Conservation (phyloP, 2,329 filamentous ascomycete genomes). For the Mycocentrospora acerina region DNA sequence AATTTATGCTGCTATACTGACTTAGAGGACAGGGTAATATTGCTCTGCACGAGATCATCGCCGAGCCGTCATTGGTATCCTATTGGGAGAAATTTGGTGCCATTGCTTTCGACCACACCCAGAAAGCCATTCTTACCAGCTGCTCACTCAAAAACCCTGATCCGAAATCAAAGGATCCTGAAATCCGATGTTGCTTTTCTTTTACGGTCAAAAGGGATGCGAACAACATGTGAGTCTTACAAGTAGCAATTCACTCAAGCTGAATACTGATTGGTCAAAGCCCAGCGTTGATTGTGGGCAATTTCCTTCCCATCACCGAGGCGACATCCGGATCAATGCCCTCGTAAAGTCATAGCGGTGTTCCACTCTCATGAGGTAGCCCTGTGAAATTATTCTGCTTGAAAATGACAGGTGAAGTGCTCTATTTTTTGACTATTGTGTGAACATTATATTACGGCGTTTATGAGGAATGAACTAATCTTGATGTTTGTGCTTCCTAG, state of each 20-base stretch:
- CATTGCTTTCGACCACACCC: conserved; percentile 90
- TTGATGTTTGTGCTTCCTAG: too few species aligned
- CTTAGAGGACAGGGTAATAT: conserved; percentile 75
- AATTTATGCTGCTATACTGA: conserved; percentile 10
- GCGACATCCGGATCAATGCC: conserved; percentile 24
- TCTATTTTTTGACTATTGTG: too few species aligned
- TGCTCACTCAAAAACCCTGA: conserved; percentile 80
- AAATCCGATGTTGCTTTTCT: conserved; percentile 93
- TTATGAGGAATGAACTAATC: too few species aligned
- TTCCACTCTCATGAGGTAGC: neutral
- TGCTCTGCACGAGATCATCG: conserved; percentile 91
- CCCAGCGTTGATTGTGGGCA: conserved; percentile 91
- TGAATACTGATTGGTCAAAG: conserved; percentile 46
- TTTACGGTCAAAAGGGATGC: conserved; percentile 95
- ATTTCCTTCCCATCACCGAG: conserved; percentile 86
- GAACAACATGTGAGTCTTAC: conserved; percentile 80
- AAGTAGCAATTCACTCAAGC: too few species aligned
- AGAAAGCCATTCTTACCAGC: conserved; percentile 93
- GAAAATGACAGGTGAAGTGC: too few species aligned
- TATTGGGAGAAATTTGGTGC: conserved; percentile 99
- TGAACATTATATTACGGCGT: too few species aligned
- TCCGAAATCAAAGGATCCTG: conserved; percentile 63
- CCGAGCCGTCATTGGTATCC: conserved; percentile 89
- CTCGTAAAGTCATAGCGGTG: too few species aligned
- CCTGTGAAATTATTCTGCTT: neutral